Base-by-base conservation (phyloP, 768 basidiomycete species). In the Leccinellum rugosiceps region DNA sequence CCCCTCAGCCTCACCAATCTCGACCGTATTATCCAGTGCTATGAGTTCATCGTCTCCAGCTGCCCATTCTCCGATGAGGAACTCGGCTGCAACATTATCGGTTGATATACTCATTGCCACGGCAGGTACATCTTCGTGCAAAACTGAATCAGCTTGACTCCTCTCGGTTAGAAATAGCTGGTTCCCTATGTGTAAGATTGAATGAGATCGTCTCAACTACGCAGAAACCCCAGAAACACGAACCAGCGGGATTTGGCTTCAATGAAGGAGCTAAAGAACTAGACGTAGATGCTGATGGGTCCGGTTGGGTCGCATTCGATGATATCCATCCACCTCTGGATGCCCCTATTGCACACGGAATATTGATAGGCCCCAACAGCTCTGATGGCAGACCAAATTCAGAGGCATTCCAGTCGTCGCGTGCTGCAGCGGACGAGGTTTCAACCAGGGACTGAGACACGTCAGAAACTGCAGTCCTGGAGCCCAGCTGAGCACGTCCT, bases 31-130 rank as follows among this genome's bases (percentile, higher is more conserved):
- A 19, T 72, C 73, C 13, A 74, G 65, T 19, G 70, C 62, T 56
- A 69, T 71, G 7, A 79, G 69, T 68, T 87, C 92, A 61, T 93
- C 92, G 62, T 92, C 90, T 11, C 83, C 88, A 64, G 76, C 84
- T 44, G 76, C 82, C 90, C 90, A 92, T 7, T 84, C 83, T 31
- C 80, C 80, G 17, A 75, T 76, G 25, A 67, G 38, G 55, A 71
- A 70, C 13, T 56, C 63, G 17, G 44, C 28, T 21, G n/a, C 5
- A 6, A 44, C 14, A 6, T 46, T 50, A 21, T 35, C 23, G 17
- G 4, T 25, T 17, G 45, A 47, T 28, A 31, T 19, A 9, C 25
- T 34, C 11, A 14, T 43, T 21, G n/a, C 14, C 17, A 15, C 17
- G 28, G 25, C 13, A 17, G 48, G 38, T 8, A 23, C 14, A 10